Evolutionary conservation across 176 grass and related monocot species (phyloP), one percentile per base, ranked within the genome.

Genomic region (Paspalum notatum): DNA sequence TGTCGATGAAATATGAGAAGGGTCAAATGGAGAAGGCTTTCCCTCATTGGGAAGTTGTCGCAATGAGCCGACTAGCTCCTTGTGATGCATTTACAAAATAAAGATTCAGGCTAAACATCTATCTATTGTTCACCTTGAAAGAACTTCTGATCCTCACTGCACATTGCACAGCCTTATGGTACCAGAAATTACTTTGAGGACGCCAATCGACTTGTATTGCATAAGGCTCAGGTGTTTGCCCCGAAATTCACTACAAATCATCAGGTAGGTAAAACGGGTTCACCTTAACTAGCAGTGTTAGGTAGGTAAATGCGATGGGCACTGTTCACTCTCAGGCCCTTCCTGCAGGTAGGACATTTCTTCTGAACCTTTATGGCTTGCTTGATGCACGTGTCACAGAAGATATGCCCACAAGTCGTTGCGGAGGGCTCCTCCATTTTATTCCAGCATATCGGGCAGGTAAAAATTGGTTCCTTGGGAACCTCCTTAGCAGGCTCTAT

Each of bases 341-440:
- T 91, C 68, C 93, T 81, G 79, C 93, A 99, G 40, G 88, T 99
- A 17, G 92, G 92, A 6, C 97, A 99, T 90, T 87, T 99, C 88
- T 99, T 99, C 52, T 99, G 92, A 78, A 76, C 8, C 62, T 91
- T 72, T 42, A 99, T 93, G 50, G 93, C 84, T 47, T 88, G 38
- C 62, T 88, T 95, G 20, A 96, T 99, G 82, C 97, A 99, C n/a
- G 40, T 70, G 2, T 80, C 13, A 74, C 97, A 95, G 76, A 95
- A 99, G 52, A 99, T 78, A 85, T 96, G 97, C 18, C 97, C 93
- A 56, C 97, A 99, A 68, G 83, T 90, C 13, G 97, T 95, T 68
- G 97, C 93, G 46, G 90, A 88, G 11, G 93, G 83, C 46, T 91
- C 87, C 8, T 85, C 78, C 82, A 99, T 66, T 54, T 87, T 84